These are phyloP conservation scores for Wickerhamiella nectarea DNA, from an alignment of 805 yeast genomes.

Conservation along the genomic window DNA sequence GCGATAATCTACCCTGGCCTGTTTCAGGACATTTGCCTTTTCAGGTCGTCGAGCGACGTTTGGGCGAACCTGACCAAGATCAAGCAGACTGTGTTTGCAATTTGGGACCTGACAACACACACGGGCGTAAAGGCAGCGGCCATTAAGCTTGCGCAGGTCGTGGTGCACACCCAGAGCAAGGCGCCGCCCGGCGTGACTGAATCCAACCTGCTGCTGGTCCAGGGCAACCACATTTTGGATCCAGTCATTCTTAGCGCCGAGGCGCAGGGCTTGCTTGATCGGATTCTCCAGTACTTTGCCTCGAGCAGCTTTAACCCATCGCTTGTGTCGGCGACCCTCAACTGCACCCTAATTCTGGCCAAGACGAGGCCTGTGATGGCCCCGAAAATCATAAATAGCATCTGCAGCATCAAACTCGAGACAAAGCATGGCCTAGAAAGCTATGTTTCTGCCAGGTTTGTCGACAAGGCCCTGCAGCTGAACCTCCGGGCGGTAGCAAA, in stretches of 20 bases:
- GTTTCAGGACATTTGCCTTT: constrained; percentile 33
- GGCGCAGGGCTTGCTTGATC: constrained; percentile 53
- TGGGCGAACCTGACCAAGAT: constrained; percentile 48
- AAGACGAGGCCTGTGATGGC: constrained; percentile 49
- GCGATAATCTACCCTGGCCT: constrained; percentile 35
- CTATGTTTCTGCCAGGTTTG: constrained; percentile 19
- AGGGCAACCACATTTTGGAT: constrained; percentile 50
- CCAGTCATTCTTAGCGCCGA: constrained; percentile 49
- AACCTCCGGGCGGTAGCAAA: constrained; percentile 11
- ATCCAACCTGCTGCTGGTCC: constrained; percentile 38
- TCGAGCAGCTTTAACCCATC: constrained; percentile 44
- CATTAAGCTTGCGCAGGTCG: constrained; percentile 54
- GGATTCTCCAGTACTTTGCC: constrained; percentile 41
- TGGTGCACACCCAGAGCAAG: constrained; percentile 37
- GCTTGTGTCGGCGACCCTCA: constrained; percentile 51
- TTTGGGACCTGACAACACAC: constrained; percentile 34
- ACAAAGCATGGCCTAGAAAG: constrained; percentile 23
- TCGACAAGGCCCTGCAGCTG: constrained; percentile 17
- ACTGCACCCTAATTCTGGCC: constrained; percentile 48
- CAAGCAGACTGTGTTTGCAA: constrained; percentile 43
- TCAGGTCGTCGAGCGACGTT: constrained; percentile 26
- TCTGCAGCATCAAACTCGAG: constrained; percentile 42
- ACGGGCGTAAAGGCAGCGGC: constrained; percentile 49
- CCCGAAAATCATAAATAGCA: constrained; percentile 39
- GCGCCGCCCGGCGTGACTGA: constrained; percentile 21